Evolutionary conservation across 2,329 filamentous ascomycete genomes (phyloP).

Genomic region (Xylaria sp.): DNA sequence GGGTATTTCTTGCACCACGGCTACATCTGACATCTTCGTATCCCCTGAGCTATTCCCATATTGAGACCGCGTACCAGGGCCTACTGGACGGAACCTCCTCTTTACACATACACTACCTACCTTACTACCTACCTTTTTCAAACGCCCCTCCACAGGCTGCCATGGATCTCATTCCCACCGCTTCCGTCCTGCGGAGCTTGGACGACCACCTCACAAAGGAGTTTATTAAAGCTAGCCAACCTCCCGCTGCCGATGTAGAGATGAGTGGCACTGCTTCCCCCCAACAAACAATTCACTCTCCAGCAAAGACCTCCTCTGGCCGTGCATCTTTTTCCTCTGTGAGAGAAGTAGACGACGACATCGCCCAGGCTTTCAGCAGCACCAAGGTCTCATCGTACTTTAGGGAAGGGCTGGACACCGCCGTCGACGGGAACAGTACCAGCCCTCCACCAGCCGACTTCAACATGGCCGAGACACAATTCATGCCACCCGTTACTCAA

Average conservation of each 20-base stretch:
- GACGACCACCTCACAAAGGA: constrained; percentile 30
- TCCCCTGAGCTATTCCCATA: constrained; percentile 21
- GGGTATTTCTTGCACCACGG: constrained; percentile 43
- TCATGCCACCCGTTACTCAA: constrained; percentile 64
- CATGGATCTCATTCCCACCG: constrained; percentile 34
- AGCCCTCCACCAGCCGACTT: constrained; percentile 50
- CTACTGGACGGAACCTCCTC: not conserved
- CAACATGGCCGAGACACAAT: constrained; percentile 57
- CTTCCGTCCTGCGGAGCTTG: constrained; percentile 31
- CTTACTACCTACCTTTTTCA: constrained; percentile 11
- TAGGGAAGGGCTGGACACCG: constrained; percentile 55
- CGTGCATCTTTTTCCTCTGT: constrained; percentile 72
- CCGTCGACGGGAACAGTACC: constrained; percentile 54
- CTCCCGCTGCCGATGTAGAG: constrained; percentile 40
- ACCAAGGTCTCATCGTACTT: constrained; percentile 71
- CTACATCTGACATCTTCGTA: constrained; percentile 12
- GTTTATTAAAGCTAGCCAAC: constrained; percentile 36
- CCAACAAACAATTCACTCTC: constrained; percentile 39
- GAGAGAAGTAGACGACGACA: constrained; percentile 67
- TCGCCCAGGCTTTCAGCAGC: constrained; percentile 71
- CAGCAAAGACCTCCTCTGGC: constrained; percentile 50
- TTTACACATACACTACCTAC: not conserved
- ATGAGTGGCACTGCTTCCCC: constrained; percentile 43
- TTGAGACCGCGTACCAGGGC: not conserved
- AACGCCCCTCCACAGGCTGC: constrained; percentile 30